phyloP scores from a whole-genome alignment of 805 yeast genomes.

The Candida wancherniae region DNA sequence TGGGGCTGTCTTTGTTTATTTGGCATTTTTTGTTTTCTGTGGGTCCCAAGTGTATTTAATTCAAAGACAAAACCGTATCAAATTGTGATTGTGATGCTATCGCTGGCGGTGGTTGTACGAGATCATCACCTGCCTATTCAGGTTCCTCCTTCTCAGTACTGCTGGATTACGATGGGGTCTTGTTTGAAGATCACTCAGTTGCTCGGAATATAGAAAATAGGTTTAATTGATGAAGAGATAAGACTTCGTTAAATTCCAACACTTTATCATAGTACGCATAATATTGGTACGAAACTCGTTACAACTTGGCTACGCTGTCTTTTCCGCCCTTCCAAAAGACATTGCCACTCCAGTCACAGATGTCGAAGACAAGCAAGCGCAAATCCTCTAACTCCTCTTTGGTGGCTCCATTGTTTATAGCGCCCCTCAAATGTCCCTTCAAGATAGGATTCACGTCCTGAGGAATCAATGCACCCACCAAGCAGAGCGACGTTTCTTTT shows the following conservation, averaged over 20 bases:
- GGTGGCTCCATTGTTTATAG: slow-evolving; percentile 71
- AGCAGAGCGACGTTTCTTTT: slow-evolving; percentile 69
- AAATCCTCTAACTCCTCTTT: slow-evolving; percentile 56
- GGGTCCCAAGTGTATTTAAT: slow-evolving; percentile 74
- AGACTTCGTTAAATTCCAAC: too few species aligned
- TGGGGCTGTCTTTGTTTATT: slow-evolving; percentile 82
- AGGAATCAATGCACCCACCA: slow-evolving; percentile 78
- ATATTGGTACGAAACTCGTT: too few species aligned
- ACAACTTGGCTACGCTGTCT: slow-evolving; percentile 51
- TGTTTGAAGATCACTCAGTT: too few species aligned
- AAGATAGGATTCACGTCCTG: slow-evolving; percentile 92
- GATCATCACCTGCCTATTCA: too few species aligned
- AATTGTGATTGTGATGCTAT: slow-evolving; percentile 16
- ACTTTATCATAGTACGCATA: too few species aligned
- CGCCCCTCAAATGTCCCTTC: slow-evolving; percentile 88
- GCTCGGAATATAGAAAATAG: too few species aligned
- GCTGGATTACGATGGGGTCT: too few species aligned
- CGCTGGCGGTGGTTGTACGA: neutral
- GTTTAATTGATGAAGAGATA: too few species aligned
- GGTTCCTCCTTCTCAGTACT: too few species aligned
- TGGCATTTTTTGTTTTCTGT: slow-evolving; percentile 78
- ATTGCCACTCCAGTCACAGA: slow-evolving; percentile 72
- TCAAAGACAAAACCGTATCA: slow-evolving; percentile 63
- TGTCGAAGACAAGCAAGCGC: slow-evolving; percentile 56
- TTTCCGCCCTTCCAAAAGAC: slow-evolving; percentile 46